These are phyloP conservation scores for Aureobasidium sp. DNA, from an alignment of 2,329 filamentous ascomycete genomes.

Conservation along the genomic window DNA sequence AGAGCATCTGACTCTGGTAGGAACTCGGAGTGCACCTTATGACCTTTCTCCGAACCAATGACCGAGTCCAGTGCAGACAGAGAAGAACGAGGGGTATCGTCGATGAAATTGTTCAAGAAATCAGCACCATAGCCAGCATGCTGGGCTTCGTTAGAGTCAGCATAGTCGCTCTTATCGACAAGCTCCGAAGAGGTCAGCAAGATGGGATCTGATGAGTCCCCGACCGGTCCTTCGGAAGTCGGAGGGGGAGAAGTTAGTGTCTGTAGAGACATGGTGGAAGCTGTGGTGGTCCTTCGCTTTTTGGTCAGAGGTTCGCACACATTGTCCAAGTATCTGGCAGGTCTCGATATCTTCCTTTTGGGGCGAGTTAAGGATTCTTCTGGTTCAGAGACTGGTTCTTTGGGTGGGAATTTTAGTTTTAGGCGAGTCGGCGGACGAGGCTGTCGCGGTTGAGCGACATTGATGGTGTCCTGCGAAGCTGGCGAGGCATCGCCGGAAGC, in stretches of 20 bases:
- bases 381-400: neutral
- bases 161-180: neutral
- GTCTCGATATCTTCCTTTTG: conserved; percentile 5
- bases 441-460: conserved; percentile 5
- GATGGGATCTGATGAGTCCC: conserved; percentile 1
- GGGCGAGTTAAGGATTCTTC: conserved; percentile 1
- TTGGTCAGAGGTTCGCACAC: conserved; percentile 1
- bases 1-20: neutral
- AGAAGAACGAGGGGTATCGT: conserved; percentile 13
- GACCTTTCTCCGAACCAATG: neutral
- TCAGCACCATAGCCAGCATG: conserved; percentile 20
- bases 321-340: conserved; percentile 9
- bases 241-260: conserved; percentile 8
- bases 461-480: conserved; percentile 5
- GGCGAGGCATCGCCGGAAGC: conserved; percentile 5
- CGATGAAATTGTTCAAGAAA: conserved; percentile 26
- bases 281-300: neutral
- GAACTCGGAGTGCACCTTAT: neutral
- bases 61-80: neutral
- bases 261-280: conserved; percentile 13
- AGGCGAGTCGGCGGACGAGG: conserved; percentile 12
- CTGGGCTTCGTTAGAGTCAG: conserved; percentile 11
- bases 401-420: conserved; percentile 20
- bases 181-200: neutral
- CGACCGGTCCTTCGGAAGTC: neutral